Base-by-base conservation (phyloP, 805 yeast species). In the Candida andamanensis region DNA sequence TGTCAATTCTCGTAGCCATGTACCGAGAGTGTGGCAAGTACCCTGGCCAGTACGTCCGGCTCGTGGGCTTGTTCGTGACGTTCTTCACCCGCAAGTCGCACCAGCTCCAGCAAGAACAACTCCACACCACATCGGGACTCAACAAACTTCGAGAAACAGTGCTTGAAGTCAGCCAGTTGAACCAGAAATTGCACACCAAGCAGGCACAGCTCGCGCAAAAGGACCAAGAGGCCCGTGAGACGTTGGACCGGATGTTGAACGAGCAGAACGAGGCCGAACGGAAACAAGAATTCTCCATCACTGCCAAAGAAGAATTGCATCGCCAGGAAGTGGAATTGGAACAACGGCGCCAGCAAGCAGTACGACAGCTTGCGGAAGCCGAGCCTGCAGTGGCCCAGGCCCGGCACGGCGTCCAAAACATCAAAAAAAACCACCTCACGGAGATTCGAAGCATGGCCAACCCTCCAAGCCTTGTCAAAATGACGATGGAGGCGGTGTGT, bases 201-300 rank as follows among this genome's bases (percentile, higher is more conserved):
- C 71, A 74, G 38, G 42, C 35, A 1, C 59, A 58, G 15, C 62
- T 90, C 18, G 50, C 52, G 14, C 33, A 23, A 0, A 90, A 87
- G 40, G 85, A 82, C 35, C 44, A 54, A 10, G 84, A 81, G 41
- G 95, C 96, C 0, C 70, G 74, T 36, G 56, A 58, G 16, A 83
- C 85, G 69, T 67, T 90, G 24, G 76, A 79, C 46, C 74, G 64
- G 33, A 85, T 90, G 84, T 68, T 90, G 10, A 57, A 68, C 1
- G 94, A 86, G 26, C 97, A 90, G 50, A 86, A 85, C 49, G 95
- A 86, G 45, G 90, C 97, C 0, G 97, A 90, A 51, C 67, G 95
- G 41, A 86, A 82, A 44, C 82, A 83, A 37, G 95, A 84, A 38
- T 87, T 92, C 6, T 85, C 95, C 0, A 59, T 82, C 3, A 82